phyloP scores from a whole-genome alignment of 2,329 filamentous ascomycete species.

The Paecilomyces niveus region DNA sequence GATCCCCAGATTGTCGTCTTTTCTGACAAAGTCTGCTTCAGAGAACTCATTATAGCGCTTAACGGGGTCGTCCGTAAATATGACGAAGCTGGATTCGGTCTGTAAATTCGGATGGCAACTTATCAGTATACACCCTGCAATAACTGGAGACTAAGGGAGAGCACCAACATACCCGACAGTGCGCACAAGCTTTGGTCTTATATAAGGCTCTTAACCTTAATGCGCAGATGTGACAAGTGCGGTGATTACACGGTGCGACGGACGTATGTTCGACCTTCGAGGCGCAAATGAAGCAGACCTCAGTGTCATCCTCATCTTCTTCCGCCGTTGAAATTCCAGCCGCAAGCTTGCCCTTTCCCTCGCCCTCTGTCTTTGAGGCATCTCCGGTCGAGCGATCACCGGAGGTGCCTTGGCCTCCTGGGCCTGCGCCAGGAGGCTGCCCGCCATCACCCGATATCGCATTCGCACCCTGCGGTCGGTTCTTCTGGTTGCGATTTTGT shows the following conservation, averaged over 20 bases:
- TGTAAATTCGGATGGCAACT: slow-evolving; percentile 8
- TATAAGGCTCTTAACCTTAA: slow-evolving; percentile 87
- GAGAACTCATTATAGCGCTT: slow-evolving; percentile 84
- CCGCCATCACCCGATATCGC: slow-evolving; percentile 4
- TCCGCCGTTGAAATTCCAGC: slow-evolving; percentile 21
- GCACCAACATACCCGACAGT: slow-evolving; percentile 67
- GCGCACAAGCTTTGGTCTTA: slow-evolving; percentile 93
- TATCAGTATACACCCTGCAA: neutral
- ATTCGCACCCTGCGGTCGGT: slow-evolving; percentile 11
- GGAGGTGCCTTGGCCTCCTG: slow-evolving; percentile 33
- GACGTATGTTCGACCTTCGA: slow-evolving; percentile 81
- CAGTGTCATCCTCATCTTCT: slow-evolving; percentile 58
- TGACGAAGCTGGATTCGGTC: slow-evolving; percentile 57
- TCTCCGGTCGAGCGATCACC: slow-evolving; percentile 43
- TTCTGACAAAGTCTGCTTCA: slow-evolving; percentile 63
- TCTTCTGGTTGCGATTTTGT: slow-evolving; percentile 14
- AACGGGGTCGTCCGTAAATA: slow-evolving; percentile 79
- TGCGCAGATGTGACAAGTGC: slow-evolving; percentile 93
- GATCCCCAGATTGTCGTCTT: slow-evolving; percentile 82
- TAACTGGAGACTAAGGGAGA: neutral
- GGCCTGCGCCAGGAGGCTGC: slow-evolving; percentile 30
- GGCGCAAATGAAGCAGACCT: slow-evolving; percentile 97
- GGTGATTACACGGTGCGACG: slow-evolving; percentile 89
- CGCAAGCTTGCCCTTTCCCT: slow-evolving; percentile 22
- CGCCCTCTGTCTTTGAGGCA: slow-evolving; percentile 32